Evolutionary conservation across 768 basidiomycete species (phyloP), one percentile per base, ranked within the genome.

Genomic region (Scleroderma bovista): DNA sequence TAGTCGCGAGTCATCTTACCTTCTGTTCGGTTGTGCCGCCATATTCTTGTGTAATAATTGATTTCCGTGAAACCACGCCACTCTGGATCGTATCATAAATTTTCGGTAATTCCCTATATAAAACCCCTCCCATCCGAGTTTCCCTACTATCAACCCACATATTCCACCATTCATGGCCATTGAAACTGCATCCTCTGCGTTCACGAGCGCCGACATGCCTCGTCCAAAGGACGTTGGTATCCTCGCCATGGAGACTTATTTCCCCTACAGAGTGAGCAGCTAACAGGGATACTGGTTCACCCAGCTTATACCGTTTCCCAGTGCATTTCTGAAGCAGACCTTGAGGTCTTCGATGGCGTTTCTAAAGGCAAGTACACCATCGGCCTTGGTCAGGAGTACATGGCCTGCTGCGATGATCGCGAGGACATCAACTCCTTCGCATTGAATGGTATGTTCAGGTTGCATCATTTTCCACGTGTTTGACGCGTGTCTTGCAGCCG

Each of bases 351-450:
- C 69, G 95, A 98, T 62, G 89, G 89, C 60, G 95, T 97, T 39
- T 74, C 91, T 50, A 82, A 89, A 62, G 96, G 96, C 52, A 98
- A 98, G 74, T 98, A 99, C 76, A 99, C 96, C 57, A 96, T 98
- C 67, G 96, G 96, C 65, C 84, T 99, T 34, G 96, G 94, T 50
- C 92, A 95, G 69, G 84, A 94, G 68, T 93, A 84, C 77, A 99
- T 99, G 96, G 93, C 95, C 31, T 98, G 91, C 81, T 88, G 88
- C 51, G 94, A 97, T 66, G 96, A 99, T 78, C 84, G 91, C 50
- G 96, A 99, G 69, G 95, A 99, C 74, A 95, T 99, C 77, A 95
- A 96, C 81, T 95, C 93, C 11, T 93, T 98, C 68, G 86, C 92
- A 36, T 71, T 99, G 57, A 95, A 91, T 61, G 93, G 94, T 93